Conservation (phyloP, 352 stramenopile genomes). For the Globisporangium iwayamae region DNA sequence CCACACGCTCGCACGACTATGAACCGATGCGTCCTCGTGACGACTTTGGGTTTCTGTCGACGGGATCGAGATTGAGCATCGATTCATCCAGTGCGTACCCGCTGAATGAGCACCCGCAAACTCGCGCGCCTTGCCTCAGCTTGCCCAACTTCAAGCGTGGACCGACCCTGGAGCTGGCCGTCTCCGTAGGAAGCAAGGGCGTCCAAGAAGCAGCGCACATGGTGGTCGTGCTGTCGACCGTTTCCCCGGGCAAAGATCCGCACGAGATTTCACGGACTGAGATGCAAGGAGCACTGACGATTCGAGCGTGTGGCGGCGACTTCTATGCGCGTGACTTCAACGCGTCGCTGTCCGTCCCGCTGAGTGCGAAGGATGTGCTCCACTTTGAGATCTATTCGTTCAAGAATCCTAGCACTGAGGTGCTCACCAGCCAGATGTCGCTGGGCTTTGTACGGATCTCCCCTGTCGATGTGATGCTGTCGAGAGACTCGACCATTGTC, state of each 20-base stretch:
- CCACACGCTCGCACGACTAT: slow-evolving; percentile 27
- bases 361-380: slow-evolving; percentile 57
- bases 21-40: slow-evolving; percentile 31
- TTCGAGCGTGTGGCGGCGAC: slow-evolving; percentile 67
- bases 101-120: slow-evolving; percentile 23
- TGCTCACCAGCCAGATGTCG: slow-evolving; percentile 52
- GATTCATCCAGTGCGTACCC: slow-evolving; percentile 7
- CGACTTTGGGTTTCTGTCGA: slow-evolving; percentile 37
- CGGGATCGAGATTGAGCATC: slow-evolving; percentile 26
- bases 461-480: slow-evolving; percentile 70
- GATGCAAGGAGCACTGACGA: slow-evolving; percentile 60
- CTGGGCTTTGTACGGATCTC: slow-evolving; percentile 76
- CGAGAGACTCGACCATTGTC: slow-evolving; percentile 66
- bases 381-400: slow-evolving; percentile 81
- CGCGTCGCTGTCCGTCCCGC: slow-evolving; percentile 61
- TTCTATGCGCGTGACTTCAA: slow-evolving; percentile 81
- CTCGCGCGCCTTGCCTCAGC: slow-evolving; percentile 60
- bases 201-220: slow-evolving; percentile 67
- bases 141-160: slow-evolving; percentile 59
- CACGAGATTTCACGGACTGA: slow-evolving; percentile 75
- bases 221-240: slow-evolving; percentile 64
- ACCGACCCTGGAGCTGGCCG: slow-evolving; percentile 62
- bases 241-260: slow-evolving; percentile 41
- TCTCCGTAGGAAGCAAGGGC: slow-evolving; percentile 73
- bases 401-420: slow-evolving; percentile 52